Conservation (phyloP, 225 moss, liverwort and hornwort species). For the Anthoceros angustus region DNA sequence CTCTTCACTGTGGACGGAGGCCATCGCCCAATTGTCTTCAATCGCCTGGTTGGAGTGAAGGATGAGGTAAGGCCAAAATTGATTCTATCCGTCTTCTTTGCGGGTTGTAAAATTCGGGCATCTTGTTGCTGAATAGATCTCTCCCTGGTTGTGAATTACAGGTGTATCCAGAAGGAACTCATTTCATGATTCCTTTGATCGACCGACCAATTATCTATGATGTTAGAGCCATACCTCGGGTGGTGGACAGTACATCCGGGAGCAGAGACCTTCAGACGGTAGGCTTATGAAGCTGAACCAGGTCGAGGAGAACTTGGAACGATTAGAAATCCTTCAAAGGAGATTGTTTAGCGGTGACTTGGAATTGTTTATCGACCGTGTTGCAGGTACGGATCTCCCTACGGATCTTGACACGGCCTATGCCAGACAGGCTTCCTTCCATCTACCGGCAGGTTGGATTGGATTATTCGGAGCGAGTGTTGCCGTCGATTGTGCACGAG, state of each 20-base stretch:
- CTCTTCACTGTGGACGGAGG: no score
- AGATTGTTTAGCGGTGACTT: no score
- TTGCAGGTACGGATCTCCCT: constrained; percentile 9
- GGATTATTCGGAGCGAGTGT: constrained; percentile 7
- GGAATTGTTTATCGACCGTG: background rate
- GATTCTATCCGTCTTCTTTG: no score
- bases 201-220: constrained; percentile 7
- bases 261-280: constrained; percentile 6
- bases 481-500: constrained; percentile 11
- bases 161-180: constrained; percentile 7
- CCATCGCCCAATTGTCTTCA: no score
- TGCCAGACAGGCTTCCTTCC: background rate
- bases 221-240: constrained; percentile 4
- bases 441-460: constrained; percentile 6
- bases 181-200: constrained; percentile 8
- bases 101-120: no score
- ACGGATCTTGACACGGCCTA: constrained; percentile 6
- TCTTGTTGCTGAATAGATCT: no score
- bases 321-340: no score
- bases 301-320: no score
- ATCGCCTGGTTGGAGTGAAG: no score
- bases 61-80: no score
- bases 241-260: constrained; percentile 3
- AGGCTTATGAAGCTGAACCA: background rate
- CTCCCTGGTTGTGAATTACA: no score